Base-by-base conservation (phyloP, 2,329 filamentous ascomycete species). In the Hyphodiscus sp. region DNA sequence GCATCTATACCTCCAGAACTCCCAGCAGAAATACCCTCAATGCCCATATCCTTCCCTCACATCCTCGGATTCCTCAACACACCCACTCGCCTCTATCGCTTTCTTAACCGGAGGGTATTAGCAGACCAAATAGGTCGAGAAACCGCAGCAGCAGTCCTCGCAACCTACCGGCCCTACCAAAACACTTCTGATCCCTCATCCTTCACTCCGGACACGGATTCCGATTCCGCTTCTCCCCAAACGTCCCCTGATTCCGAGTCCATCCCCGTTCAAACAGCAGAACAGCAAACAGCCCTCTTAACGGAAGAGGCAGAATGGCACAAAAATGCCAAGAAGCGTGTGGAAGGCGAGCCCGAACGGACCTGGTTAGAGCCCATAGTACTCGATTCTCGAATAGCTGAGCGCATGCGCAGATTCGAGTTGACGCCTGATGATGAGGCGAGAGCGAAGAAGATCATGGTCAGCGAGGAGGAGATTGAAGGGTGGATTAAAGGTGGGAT, bases 61-160 rank as follows among this genome's bases (percentile, higher is more conserved):
- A 80, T 96, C 54, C 85, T 99, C 29, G 94, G 94, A 56, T 95
- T 99, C 76, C 75, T 88, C 58, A 92, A 94, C 73, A 96, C 92
- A 2, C 88, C 91, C 0, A 87, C 85, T 60, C 86, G 94, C 56
- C 77, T 97, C 56, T 87, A 87, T 66, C 87, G 94, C 60, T 99
- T 91, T 78, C 76, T 99, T 56, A 95, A 86, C 69, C 85, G 86
- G 57, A 86, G 94, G 51, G 74, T 81, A 58, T 78, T 96, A n/a
- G 92, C 92, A 58, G 92, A 99, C 67, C 79, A 85, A 45, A 84
- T 96, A 56, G 94, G 94, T 49, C 85, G 89, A 43, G 84, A 96
- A 59, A 90, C 95, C 18, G 92, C 92, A 0, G 87, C 90, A 38
- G 84, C 87, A 38, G 92, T 95, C 55, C 81, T 96, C 41, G 82